phyloP scores from a whole-genome alignment of 2,329 filamentous ascomycete species.

The Botrytis elliptica region DNA sequence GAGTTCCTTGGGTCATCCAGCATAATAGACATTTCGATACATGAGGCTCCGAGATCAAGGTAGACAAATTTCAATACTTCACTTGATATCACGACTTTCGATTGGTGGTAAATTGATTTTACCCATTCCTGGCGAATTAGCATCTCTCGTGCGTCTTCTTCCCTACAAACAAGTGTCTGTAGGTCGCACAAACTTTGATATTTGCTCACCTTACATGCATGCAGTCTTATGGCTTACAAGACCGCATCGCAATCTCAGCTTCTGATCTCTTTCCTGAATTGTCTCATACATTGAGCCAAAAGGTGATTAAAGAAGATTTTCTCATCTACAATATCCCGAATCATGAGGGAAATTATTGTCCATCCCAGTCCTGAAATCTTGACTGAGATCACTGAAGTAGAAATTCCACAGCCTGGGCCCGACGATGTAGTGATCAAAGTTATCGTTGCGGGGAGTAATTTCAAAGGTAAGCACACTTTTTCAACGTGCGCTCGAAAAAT shows the following conservation, averaged over 20 bases:
- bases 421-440: slow-evolving; percentile 35
- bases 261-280: not conserved
- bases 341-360: slow-evolving; percentile 32
- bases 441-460: slow-evolving; percentile 31
- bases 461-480: slow-evolving; percentile 9
- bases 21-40: not conserved
- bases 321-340: not conserved
- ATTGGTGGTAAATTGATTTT: not conserved
- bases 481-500: not conserved
- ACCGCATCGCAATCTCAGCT: not conserved
- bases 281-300: not conserved
- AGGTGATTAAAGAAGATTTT: not conserved
- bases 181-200: not conserved
- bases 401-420: slow-evolving; percentile 28
- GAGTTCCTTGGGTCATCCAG: not conserved
- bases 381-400: slow-evolving; percentile 28
- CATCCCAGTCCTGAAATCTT: slow-evolving; percentile 24
- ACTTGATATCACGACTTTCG: not conserved
- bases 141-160: not conserved
- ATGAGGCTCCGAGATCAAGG: not conserved
- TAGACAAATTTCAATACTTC: not conserved
- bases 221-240: not conserved
- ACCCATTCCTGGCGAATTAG: not conserved
- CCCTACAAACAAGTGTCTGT: not conserved
- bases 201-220: not conserved